Base-by-base conservation (phyloP, 805 yeast species). In the Zygotorulaspora chibaensis region DNA sequence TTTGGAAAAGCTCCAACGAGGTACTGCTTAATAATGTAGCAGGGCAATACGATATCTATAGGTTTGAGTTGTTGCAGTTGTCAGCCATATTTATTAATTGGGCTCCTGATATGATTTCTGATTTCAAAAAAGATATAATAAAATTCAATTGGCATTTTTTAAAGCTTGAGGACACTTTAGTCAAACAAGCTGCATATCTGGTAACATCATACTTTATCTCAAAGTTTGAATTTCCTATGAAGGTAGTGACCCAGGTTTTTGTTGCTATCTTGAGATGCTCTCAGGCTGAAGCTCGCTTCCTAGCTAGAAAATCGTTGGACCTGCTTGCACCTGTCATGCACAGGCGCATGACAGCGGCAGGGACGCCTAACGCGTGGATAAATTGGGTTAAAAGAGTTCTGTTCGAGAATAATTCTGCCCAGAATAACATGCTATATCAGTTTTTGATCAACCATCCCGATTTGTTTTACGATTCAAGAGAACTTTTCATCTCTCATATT, bases 141-240 rank as follows among this genome's bases (percentile, higher is more conserved):
- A 88, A 87, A 63, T 93, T 89, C 68, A 85, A 89, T 55, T 93
- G 99, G 99, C 86, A 87, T 54, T 86, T 83, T 57, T 83, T 93
- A 59, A 87, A 87, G 55, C 69, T 90, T 27, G 97, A 90, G 51
- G 99, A 93, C 61, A 77, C 82, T 42, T 77, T 89, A 41, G 80
- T 95, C 20, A 93, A 93, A 60, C 96, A 90, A 56, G 87, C 93
- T 3, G 97, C 98, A 0, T 90, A 91, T 61, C 87, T 89, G 27
- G 80, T 90, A 0, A 89, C 95, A 2, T 78, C 96, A 0, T 80
- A 81, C 61, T 93, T 91, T 64, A 89, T 93, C 48, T 77, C 88
- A 0, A 84, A 84, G 1, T 93, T 81, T 59, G 97, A 89, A 37
- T 88, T 96, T 0, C 95, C 96, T 7, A 75, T 86, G 0, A 85